A percentile compares a stretch with the other conserved stretches of the same genome.
Conservation (phyloP, 2,329 filamentous ascomycete genomes). For the Colletotrichum shisoi region DNA sequence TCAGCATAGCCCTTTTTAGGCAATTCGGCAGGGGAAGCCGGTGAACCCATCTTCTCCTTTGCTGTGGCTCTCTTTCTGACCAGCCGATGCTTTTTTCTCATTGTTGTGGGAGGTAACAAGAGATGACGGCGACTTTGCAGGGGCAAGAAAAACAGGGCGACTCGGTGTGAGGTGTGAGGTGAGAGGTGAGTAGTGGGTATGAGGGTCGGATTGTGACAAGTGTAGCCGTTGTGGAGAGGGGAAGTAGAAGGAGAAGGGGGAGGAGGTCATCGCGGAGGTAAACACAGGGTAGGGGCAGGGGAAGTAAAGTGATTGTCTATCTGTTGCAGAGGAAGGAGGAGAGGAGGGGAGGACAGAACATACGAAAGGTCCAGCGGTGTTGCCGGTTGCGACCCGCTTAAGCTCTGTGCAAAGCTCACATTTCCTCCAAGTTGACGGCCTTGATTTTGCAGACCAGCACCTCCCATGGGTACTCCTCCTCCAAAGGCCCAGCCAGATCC, state of each 20-base stretch:
- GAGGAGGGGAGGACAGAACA: conserved; percentile 50
- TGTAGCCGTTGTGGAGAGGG: neutral
- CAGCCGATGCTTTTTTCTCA: conserved; percentile 33
- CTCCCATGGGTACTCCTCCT: conserved; percentile 67
- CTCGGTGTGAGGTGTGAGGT: no score
- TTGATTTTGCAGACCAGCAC: conserved; percentile 61
- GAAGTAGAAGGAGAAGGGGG: no score
- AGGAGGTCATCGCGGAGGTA: neutral
- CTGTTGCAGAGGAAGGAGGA: conserved; percentile 10
- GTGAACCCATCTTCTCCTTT: conserved; percentile 23
- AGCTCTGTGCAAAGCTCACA: conserved; percentile 72
- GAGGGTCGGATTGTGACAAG: neutral
- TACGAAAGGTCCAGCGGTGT: conserved; percentile 72
- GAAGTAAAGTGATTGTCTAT: neutral
- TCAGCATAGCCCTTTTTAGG: conserved; percentile 44
- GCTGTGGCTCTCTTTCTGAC: conserved; percentile 23
- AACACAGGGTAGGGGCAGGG: conserved; percentile 1
- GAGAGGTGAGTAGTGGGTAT: neutral
- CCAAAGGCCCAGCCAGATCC: conserved; percentile 69
- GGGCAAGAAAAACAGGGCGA: neutral
- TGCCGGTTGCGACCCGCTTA: conserved; percentile 68
- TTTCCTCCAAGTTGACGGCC: conserved; percentile 65
- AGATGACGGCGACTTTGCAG: neutral
- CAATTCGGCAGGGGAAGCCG: conserved; percentile 11
- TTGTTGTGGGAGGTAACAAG: neutral